Evolutionary conservation across 1,284 basidiomycete genomes (phyloP).

Genomic region (Rhodotorula sp.): DNA sequence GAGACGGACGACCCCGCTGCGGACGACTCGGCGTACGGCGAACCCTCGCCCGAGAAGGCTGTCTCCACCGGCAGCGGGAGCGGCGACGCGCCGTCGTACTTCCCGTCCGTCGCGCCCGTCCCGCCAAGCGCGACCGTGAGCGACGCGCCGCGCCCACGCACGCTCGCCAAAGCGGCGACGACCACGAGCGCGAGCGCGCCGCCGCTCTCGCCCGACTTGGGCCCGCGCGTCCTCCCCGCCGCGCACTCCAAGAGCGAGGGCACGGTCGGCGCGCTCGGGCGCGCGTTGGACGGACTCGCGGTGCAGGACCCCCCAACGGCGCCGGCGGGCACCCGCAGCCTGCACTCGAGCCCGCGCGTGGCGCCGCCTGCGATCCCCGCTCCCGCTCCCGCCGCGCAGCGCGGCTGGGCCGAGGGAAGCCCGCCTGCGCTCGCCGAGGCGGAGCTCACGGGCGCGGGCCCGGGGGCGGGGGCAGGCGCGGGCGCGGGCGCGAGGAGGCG

Average conservation of each 20-base stretch:
- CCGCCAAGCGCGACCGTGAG: background rate
- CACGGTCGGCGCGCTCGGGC: background rate
- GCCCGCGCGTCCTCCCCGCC: background rate
- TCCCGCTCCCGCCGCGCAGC: background rate
- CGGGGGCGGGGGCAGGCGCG: background rate
- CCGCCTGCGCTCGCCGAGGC: background rate
- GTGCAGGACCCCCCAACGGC: background rate
- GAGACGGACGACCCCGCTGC: too few relatives aligned
- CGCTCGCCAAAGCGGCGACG: background rate
- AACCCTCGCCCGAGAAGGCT: background rate
- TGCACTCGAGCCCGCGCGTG: background rate
- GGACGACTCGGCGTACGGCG: background rate
- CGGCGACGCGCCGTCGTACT: constrained; percentile 27
- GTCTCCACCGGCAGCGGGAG: background rate
- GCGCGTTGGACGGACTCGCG: background rate
- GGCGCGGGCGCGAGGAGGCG: background rate
- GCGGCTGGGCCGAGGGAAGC: background rate
- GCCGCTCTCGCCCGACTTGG: constrained; percentile 1
- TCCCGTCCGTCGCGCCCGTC: constrained; percentile 9
- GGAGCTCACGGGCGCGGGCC: too few relatives aligned
- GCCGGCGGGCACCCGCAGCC: background rate
- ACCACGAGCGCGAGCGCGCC: background rate
- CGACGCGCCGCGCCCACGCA: background rate
- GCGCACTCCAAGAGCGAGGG: constrained; percentile 6
- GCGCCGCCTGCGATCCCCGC: background rate